Base-by-base conservation (phyloP, 2,329 filamentous ascomycete genomes). In the Ceratocystis alfenasii region DNA sequence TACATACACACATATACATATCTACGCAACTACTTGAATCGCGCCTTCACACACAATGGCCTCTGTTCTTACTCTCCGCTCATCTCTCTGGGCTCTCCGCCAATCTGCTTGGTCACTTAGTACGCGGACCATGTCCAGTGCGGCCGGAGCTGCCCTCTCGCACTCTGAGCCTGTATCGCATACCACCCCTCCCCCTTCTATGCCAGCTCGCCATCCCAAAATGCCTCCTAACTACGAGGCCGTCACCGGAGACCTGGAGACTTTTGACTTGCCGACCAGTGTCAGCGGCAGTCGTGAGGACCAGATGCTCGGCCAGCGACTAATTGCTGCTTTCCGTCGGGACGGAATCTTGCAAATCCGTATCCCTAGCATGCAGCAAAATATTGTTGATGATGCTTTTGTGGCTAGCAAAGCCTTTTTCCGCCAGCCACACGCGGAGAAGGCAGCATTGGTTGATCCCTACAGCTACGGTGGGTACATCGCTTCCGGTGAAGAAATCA, bases 391-490 rank as follows among this genome's bases (percentile, higher is more conserved):
- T 10, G 70, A 72, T 6, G 78, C 78, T 36, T 73, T 74, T 28
- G 68, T 69, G 0, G 73, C 74, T 4, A 78, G 75, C 70, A 71
- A 72, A 63, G 68, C 70, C 5, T 80, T 79, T 71, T 80, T 80
- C 68, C 46, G 61, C 6, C 73, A 72, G 17, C 70, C 74, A 0
- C 72, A 72, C 55, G 66, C 67, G 1, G 71, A 76, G 65, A 81
- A 81, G 67, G 73, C 73, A 1, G 72, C 73, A 0, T 79, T 78
- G 53, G 72, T 80, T 5, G 77, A 81, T 68, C 72, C 72, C 15
- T 73, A 75, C 68, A 80, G 76, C 68, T 81, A 79, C 61, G 70
- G 78, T 0, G 79, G 79, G 2, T 81, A 81, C 69, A 76, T 80
- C 61, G 79, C 78, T 28, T 79, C 76, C 0, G 79, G 79, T 0